phyloP scores from a whole-genome alignment of 2,329 filamentous ascomycete genomes.

The Emydomyces testavorans region DNA sequence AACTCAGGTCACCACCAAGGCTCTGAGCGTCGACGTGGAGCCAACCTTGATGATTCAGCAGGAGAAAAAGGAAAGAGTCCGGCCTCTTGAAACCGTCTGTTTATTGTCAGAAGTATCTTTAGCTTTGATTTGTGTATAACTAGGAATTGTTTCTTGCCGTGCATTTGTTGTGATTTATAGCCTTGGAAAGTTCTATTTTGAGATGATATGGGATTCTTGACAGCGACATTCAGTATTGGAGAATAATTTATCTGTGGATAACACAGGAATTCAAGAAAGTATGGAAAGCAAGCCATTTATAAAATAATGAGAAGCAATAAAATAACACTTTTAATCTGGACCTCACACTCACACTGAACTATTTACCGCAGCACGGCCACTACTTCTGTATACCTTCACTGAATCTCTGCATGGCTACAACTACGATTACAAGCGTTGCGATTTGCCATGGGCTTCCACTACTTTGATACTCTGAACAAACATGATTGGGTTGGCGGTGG shows the following conservation, averaged over 20 bases:
- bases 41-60: slow-evolving; percentile 34
- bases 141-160: slow-evolving; percentile 3
- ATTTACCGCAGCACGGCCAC: no score
- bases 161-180: slow-evolving; percentile 2
- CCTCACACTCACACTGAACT: no score
- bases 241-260: neutral
- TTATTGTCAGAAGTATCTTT: neutral
- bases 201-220: neutral
- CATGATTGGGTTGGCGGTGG: slow-evolving; percentile 13
- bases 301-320: no score
- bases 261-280: neutral
- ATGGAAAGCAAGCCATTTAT: no score
- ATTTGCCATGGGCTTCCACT: neutral
- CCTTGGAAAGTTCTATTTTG: slow-evolving; percentile 4
- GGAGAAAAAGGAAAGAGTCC: slow-evolving; percentile 33
- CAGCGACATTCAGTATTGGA: neutral
- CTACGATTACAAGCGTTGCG: neutral
- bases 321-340: no score
- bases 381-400: no score
- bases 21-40: slow-evolving; percentile 33
- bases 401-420: no score
- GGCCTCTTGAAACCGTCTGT: slow-evolving; percentile 22
- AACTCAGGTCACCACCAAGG: slow-evolving; percentile 28
- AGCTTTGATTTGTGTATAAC: slow-evolving; percentile 7
- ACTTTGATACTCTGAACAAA: neutral